Conservation (phyloP, 768 basidiomycete genomes). For the Hemileccinum rubropunctum region DNA sequence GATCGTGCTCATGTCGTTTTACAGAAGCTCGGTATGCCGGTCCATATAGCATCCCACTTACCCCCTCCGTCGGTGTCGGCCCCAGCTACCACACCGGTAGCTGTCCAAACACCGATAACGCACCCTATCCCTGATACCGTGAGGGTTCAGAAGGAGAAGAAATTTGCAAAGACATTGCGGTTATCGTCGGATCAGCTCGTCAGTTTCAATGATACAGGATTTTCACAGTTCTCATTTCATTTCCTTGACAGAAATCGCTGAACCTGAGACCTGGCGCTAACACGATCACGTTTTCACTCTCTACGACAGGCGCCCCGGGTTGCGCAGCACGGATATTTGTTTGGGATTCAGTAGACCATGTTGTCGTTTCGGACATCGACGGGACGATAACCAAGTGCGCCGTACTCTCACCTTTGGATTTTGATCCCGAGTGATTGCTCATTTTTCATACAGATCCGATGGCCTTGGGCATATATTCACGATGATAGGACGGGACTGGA, state of each 20-base stretch:
- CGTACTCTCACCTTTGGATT: slow-evolving; percentile 13
- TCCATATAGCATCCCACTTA: neutral
- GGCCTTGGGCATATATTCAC: slow-evolving; percentile 96
- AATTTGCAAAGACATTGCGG: slow-evolving; percentile 88
- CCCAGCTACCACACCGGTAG: slow-evolving; percentile 44
- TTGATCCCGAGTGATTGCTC: neutral
- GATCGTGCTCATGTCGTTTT: slow-evolving; percentile 1
- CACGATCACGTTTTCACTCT: slow-evolving; percentile 89
- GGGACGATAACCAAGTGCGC: slow-evolving; percentile 96
- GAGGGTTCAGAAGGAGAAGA: slow-evolving; percentile 35
- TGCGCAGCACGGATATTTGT: slow-evolving; percentile 93
- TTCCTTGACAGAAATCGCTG: slow-evolving; percentile 65
- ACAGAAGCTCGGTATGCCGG: slow-evolving; percentile 12
- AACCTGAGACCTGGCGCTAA: slow-evolving; percentile 86
- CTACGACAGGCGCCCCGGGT: slow-evolving; percentile 73
- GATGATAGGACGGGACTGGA: slow-evolving; percentile 98
- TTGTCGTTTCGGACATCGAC: slow-evolving; percentile 97
- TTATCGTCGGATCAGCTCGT: slow-evolving; percentile 95
- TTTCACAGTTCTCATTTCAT: neutral
- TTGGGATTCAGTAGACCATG: slow-evolving; percentile 88
- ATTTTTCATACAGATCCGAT: slow-evolving; percentile 64
- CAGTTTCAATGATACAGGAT: slow-evolving; percentile 21
- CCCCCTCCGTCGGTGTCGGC: slow-evolving; percentile 40
- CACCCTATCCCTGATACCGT: slow-evolving; percentile 24
- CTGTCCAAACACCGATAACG: slow-evolving; percentile 20